Evolutionary conservation across 1,284 basidiomycete genomes (phyloP).

Genomic region (Omphalotus olearius): DNA sequence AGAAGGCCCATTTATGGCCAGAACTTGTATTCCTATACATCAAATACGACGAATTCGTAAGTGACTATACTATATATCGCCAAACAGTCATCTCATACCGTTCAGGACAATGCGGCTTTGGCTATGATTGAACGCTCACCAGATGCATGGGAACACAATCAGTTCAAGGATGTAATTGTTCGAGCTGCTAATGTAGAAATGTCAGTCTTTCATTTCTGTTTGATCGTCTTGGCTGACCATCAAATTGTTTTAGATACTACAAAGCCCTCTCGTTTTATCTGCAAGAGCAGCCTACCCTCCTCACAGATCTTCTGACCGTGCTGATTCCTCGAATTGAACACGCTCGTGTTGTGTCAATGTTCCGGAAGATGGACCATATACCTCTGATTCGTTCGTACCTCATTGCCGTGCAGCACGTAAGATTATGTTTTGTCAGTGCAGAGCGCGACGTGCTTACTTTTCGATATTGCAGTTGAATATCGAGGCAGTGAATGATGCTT

Average conservation of each 20-base stretch:
- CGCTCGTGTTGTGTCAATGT: conserved; percentile 91
- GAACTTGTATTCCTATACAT: conserved; percentile 98
- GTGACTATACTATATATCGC: conserved; percentile 20
- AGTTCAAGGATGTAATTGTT: conserved; percentile 96
- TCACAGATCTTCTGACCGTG: conserved; percentile 92
- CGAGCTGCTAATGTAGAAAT: conserved; percentile 98
- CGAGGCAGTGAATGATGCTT: conserved; percentile 96
- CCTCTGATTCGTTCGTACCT: conserved; percentile 95
- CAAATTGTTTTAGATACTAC: conserved; percentile 62
- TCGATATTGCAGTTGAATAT: conserved; percentile 73
- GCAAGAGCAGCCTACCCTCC: conserved; percentile 88
- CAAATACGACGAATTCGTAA: conserved; percentile 92
- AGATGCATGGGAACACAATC: conserved; percentile 98
- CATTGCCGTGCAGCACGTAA: conserved; percentile 90
- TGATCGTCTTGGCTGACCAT: conserved; percentile 9
- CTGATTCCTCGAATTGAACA: conserved; percentile 94
- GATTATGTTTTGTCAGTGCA: conserved; percentile 21
- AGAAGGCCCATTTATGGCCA: conserved; percentile 98
- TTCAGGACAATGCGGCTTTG: conserved; percentile 88
- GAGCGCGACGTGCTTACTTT: conserved; percentile 12
- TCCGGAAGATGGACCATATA: conserved; percentile 93
- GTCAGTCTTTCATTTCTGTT: conserved; percentile 35
- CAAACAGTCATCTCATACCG: not conserved
- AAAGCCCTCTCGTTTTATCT: conserved; percentile 87
- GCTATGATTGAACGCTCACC: conserved; percentile 98